Percentiles rank a stretch among this genome's conserved stretches.
phyloP scores from a whole-genome alignment of 257 asterid species.

The Coffea canephora region DNA sequence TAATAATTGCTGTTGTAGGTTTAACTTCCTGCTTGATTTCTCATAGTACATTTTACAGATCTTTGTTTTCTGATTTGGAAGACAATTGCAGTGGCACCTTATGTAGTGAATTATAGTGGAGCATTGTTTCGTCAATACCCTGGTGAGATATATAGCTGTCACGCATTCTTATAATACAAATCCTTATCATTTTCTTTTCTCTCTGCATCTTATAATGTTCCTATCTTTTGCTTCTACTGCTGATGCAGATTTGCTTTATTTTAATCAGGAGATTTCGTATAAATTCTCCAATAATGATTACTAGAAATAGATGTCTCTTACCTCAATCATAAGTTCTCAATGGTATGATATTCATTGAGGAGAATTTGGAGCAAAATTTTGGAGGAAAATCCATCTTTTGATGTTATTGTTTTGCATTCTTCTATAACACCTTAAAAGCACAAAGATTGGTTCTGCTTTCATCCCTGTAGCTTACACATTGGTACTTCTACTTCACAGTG shows the following conservation, averaged over 20 bases:
- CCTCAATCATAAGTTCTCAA: neutral
- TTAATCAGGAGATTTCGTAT: neutral
- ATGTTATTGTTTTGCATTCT: neutral
- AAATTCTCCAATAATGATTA: neutral
- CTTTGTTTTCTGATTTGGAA: conserved; percentile 45
- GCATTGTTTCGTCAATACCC: conserved; percentile 94
- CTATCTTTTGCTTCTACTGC: neutral
- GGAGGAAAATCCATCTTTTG: no score
- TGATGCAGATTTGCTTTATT: neutral
- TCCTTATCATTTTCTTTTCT: neutral
- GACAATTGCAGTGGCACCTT: conserved; percentile 98
- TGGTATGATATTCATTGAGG: neutral
- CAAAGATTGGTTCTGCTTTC: neutral
- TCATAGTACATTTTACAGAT: conserved; percentile 21
- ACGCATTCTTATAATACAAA: neutral
- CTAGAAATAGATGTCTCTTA: neutral
- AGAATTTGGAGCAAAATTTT: neutral
- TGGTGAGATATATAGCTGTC: conserved; percentile 38
- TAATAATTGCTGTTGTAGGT: conserved; percentile 27
- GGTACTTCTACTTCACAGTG: neutral
- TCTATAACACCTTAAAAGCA: neutral
- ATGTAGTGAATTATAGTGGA: conserved; percentile 79
- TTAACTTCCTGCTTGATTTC: conserved; percentile 6
- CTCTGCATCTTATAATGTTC: conserved; percentile 1
- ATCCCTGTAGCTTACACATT: neutral